Base-by-base conservation (phyloP, 1,284 basidiomycete genomes). In the Moesziomyces globuligerus region DNA sequence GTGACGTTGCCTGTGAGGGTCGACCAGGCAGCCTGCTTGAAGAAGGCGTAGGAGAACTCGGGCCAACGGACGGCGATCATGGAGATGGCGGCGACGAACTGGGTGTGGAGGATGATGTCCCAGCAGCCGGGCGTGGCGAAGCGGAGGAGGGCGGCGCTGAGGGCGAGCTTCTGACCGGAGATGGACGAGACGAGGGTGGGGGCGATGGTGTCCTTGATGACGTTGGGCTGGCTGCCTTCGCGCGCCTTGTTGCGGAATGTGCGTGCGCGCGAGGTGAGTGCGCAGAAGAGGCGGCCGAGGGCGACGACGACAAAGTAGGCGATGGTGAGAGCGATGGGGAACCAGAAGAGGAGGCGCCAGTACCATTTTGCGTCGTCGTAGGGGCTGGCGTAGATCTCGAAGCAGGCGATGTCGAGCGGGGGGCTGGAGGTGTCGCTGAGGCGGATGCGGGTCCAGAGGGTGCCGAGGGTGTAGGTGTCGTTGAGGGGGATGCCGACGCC, bases 51-150 rank as follows among this genome's bases (percentile, higher is more conserved):
- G 58, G 90, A 87, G 83, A 94, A 98, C 13, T 87, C 85, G 1
- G 95, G 94, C 94, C 94, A 98, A 78, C 92, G 86, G 25, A 98
- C 93, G 25, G 93, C 91, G 47, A 97, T 88, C 91, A 96, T 95
- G 24, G 89, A 89, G 21, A 98, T 85, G 44, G 89, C 87, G 5
- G 85, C 84, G 59, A 85, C 84, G 73, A 85, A 98, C 76, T 97
- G 94, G 0, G 93, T 91, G 78, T 95, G 93, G 78, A 92, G 90
- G 48, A 97, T 87, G 58, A 98, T 88, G 83, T 98, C 95, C 64
- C 94, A 87, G 84, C 94, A 86, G 6, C 93, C 93, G 0, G 95
- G 94, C 0, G 95, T 97, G 66, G 91, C 93, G 77, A 94, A 98
- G 52, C 94, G 86, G 82, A 96, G 86, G 46, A 98, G 86, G 1